Percentiles rank a stretch among this genome's conserved stretches.
Evolutionary conservation across 2,329 filamentous ascomycete species (phyloP).

Genomic region (Xylaria sp.): DNA sequence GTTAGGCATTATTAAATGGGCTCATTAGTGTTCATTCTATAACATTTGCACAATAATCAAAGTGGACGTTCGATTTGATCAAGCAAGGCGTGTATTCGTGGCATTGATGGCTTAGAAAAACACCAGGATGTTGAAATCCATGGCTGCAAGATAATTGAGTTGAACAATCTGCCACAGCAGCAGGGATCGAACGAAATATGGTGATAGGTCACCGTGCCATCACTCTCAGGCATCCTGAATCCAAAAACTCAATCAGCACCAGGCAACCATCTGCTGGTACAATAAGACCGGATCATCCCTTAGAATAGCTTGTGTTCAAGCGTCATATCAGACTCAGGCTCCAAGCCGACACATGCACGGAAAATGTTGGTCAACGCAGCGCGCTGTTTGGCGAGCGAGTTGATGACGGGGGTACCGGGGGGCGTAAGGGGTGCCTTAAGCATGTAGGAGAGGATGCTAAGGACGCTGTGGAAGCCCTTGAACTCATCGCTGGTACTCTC

Average conservation of each 20-base stretch:
- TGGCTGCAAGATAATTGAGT: constrained; percentile 16
- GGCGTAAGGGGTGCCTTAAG: constrained; percentile 95
- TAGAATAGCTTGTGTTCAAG: constrained; percentile 98
- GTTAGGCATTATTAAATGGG: not conserved
- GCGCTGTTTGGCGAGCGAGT: constrained; percentile 95
- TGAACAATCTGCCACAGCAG: constrained; percentile 32
- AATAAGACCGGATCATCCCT: constrained; percentile 23
- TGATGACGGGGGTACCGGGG: constrained; percentile 93
- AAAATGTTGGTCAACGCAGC: constrained; percentile 97
- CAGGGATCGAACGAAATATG: constrained; percentile 27
- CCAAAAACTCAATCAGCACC: not conserved
- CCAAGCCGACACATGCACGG: constrained; percentile 94
- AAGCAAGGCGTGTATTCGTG: constrained; percentile 19
- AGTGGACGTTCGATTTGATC: not conserved
- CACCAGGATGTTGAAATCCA: constrained; percentile 37
- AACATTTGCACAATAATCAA: not conserved
- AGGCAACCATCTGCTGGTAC: not conserved
- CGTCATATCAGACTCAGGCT: constrained; percentile 99
- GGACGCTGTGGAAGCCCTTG: constrained; percentile 95
- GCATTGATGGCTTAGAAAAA: not conserved
- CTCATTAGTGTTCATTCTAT: not conserved
- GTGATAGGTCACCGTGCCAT: constrained; percentile 7
- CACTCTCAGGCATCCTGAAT: not conserved
- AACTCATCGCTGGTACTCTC: constrained; percentile 69
- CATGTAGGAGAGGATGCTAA: constrained; percentile 99